phyloP scores from a whole-genome alignment of 2,329 filamentous ascomycete species.

The Ceratocystis colombiana region DNA sequence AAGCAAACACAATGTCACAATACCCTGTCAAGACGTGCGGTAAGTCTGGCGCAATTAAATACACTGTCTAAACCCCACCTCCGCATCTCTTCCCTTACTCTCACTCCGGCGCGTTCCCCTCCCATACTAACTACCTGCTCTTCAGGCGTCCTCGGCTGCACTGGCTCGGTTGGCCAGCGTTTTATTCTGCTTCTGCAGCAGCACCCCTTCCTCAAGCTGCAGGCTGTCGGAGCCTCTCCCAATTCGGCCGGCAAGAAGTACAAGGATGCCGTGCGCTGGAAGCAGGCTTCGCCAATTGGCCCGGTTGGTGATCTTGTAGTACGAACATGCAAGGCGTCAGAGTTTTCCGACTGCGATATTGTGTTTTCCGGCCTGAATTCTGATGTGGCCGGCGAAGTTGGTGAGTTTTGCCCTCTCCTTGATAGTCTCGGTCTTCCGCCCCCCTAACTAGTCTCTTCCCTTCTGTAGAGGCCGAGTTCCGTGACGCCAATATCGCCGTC shows the following conservation, averaged over 20 bases:
- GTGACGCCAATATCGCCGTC: constrained; percentile 76
- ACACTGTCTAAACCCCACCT: not conserved
- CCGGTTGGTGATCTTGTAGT: constrained; percentile 72
- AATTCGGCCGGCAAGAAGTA: constrained; percentile 89
- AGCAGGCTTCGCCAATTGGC: constrained; percentile 77
- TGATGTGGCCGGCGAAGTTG: constrained; percentile 83
- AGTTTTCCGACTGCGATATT: constrained; percentile 83
- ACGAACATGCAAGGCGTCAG: constrained; percentile 68
- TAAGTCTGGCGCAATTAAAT: constrained; percentile 31
- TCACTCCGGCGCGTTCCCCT: constrained; percentile 19
- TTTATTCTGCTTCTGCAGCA: constrained; percentile 86
- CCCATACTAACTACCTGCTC: not conserved
- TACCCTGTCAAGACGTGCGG: constrained; percentile 51
- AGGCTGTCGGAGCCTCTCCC: constrained; percentile 80
- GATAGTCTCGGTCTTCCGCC: not conserved
- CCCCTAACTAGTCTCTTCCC: constrained; percentile 6
- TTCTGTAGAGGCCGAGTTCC: constrained; percentile 70
- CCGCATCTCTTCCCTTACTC: constrained; percentile 17
- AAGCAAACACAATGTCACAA: constrained; percentile 30
- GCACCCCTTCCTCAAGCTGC: constrained; percentile 77
- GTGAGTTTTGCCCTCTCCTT: constrained; percentile 39
- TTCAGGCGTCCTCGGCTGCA: constrained; percentile 71
- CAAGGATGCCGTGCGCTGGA: constrained; percentile 89
- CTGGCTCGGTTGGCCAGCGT: constrained; percentile 87
- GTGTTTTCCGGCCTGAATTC: constrained; percentile 89